Evolutionary conservation across 2,329 filamentous ascomycete species (phyloP), one percentile per base, ranked within the genome.

Genomic region (Sporothrix variecibatus): DNA sequence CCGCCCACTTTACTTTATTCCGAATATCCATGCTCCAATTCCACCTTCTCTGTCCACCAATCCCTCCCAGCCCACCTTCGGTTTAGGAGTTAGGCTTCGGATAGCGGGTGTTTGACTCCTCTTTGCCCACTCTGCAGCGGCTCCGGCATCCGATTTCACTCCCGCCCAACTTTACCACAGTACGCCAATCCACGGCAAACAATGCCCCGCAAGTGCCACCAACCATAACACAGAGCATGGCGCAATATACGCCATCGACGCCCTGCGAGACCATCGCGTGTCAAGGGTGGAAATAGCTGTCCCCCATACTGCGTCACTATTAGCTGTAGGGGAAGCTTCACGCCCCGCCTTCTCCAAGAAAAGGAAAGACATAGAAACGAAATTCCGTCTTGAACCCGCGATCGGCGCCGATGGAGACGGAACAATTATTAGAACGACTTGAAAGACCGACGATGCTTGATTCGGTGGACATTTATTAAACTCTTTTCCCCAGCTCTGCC

Each of bases 91-190:
- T 67, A 46, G 62, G 26, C 67, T 69, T 53, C 67, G 46, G 46
- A 69, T 69, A 56, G 67, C 67, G 46, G 67, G 26, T 53, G 67
- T 26, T 15, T 56, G 67, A 4, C 56, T 60, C 56, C 40, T 68
- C 65, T 17, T 34, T 11, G 65, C 9, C 17, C 12, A n/a, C 34
- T 38, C n/a, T 64, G 20, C 38, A 64, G 51, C 51, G 51, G 51
- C 51, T 26, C 23, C 51, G 7, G 60, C 11, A 65, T 26, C 60
- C 60, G 60, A 49, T 49, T 43, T 5, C 43, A 12, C 15, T 20
- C 15, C 20, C 43, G 43, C 12, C 15, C 43, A 20, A 43, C 40
- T 43, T 12, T 43, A 38, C 28, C 4, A 34, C 31, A 3, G 8
- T 23, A 23, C 12, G 60, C 12, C 51, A 12, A 2, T 3, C 23